Evolutionary conservation across 768 basidiomycete species (phyloP).

Genomic region (Termitomyces sp.): DNA sequence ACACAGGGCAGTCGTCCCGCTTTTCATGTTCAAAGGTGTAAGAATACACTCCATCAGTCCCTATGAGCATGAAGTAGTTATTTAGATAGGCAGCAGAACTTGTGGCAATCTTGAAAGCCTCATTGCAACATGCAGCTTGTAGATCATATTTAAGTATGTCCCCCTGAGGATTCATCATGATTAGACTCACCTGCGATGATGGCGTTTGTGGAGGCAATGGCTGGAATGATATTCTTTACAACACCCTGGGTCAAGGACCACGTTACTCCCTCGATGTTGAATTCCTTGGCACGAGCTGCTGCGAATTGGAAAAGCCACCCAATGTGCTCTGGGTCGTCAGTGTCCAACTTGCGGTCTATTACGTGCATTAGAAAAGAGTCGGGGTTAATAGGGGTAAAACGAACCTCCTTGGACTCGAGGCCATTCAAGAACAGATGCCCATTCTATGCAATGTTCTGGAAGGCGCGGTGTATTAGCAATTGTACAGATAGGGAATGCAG

Average conservation of each 20-base stretch:
- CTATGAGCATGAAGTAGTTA: constrained; percentile 98
- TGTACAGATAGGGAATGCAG: constrained; percentile 96
- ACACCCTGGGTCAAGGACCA: constrained; percentile 98
- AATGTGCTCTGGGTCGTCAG: constrained; percentile 96
- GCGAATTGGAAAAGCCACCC: constrained; percentile 87
- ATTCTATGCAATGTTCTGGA: constrained; percentile 99
- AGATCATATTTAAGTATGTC: constrained; percentile 1
- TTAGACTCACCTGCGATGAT: constrained; percentile 76
- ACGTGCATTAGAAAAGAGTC: neutral
- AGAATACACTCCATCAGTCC: constrained; percentile 94
- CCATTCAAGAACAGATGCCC: constrained; percentile 99
- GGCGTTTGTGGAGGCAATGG: constrained; percentile 97
- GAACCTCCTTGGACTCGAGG: constrained; percentile 86
- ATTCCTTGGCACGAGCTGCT: constrained; percentile 78
- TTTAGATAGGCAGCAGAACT: constrained; percentile 90
- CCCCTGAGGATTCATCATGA: constrained; percentile 10
- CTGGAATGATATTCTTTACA: constrained; percentile 99
- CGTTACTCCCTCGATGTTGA: constrained; percentile 97
- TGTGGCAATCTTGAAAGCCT: constrained; percentile 98
- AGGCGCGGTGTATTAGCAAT: constrained; percentile 98
- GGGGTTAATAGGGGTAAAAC: constrained; percentile 7
- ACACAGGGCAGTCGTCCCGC: constrained; percentile 92
- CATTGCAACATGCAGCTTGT: constrained; percentile 93
- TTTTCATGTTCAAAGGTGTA: constrained; percentile 96
- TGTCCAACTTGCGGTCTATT: constrained; percentile 92